phyloP scores from a whole-genome alignment of 2,329 filamentous ascomycete species.

The Amylocarpus encephaloides region DNA sequence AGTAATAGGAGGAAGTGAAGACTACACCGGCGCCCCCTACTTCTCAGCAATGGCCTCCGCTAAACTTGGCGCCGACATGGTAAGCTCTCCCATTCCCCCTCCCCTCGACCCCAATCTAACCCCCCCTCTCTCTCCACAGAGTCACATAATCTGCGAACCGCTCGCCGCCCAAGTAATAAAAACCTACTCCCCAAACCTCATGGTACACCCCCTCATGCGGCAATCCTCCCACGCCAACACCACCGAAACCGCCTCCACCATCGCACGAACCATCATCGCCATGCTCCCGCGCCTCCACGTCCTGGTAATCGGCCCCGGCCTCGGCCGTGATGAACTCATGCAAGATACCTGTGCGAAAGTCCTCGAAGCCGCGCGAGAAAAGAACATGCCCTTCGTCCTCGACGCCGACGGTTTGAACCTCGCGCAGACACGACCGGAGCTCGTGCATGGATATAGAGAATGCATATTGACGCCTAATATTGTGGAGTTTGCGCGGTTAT shows the following conservation, averaged over 20 bases:
- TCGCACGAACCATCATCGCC: slow-evolving; percentile 64
- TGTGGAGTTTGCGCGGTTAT: slow-evolving; percentile 81
- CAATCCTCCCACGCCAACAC: slow-evolving; percentile 54
- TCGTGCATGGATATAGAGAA: slow-evolving; percentile 73
- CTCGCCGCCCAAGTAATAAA: slow-evolving; percentile 86
- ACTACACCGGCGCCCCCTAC: slow-evolving; percentile 96
- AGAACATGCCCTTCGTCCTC: slow-evolving; percentile 72
- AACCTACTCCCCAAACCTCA: slow-evolving; percentile 94
- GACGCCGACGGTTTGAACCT: slow-evolving; percentile 86
- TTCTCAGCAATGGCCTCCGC: slow-evolving; percentile 98
- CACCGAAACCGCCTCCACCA: slow-evolving; percentile 48
- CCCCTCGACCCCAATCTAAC: neutral
- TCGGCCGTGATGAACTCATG: slow-evolving; percentile 86
- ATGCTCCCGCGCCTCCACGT: slow-evolving; percentile 87
- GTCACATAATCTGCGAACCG: slow-evolving; percentile 92
- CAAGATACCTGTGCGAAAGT: slow-evolving; percentile 77
- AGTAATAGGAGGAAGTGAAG: slow-evolving; percentile 90
- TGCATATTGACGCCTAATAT: slow-evolving; percentile 94
- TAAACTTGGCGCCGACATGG: slow-evolving; percentile 83
- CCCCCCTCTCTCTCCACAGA: slow-evolving; percentile 41
- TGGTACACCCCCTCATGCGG: slow-evolving; percentile 96
- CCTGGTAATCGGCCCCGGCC: slow-evolving; percentile 84
- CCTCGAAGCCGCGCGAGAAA: slow-evolving; percentile 68
- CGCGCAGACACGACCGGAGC: slow-evolving; percentile 65
- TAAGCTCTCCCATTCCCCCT: slow-evolving; percentile 34